Conservation (phyloP, 2,329 filamentous ascomycete species). For the Fusarium setosum region DNA sequence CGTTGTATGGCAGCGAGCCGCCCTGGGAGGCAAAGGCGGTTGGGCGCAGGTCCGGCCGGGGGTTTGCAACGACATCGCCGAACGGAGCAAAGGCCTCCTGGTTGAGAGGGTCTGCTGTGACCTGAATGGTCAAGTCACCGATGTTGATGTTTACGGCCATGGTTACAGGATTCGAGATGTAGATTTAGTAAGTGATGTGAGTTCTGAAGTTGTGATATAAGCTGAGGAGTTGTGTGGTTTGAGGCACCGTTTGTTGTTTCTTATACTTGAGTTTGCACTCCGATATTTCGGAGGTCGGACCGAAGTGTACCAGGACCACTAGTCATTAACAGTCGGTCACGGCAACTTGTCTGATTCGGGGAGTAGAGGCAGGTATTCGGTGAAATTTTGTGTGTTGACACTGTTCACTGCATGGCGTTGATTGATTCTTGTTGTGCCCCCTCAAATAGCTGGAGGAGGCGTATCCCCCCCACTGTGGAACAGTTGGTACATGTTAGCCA, state of each 20-base stretch:
- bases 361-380: too few species aligned
- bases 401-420: too few species aligned
- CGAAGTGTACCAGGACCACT: too few species aligned
- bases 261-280: constrained; percentile 50
- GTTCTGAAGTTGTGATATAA: background rate
- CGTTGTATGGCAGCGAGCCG: constrained; percentile 54
- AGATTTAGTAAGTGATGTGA: background rate
- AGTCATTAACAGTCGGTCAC: too few species aligned
- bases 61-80: constrained; percentile 85
- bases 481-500: too few species aligned
- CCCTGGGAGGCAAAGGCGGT: constrained; percentile 56
- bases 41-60: constrained; percentile 67
- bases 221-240: background rate
- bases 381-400: too few species aligned
- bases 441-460: background rate
- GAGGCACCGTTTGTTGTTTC: background rate
- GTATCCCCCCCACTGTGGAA: too few species aligned
- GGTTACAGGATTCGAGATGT: background rate
- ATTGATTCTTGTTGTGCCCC: background rate
- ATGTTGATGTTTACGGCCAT: constrained; percentile 45
- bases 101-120: constrained; percentile 75
- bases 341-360: too few species aligned
- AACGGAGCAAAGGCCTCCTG: constrained; percentile 78
- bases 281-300: constrained; percentile 3
- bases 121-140: constrained; percentile 36